Base-by-base conservation (phyloP, 176 grass and related monocot genomes). In the Eragrostis curvula region DNA sequence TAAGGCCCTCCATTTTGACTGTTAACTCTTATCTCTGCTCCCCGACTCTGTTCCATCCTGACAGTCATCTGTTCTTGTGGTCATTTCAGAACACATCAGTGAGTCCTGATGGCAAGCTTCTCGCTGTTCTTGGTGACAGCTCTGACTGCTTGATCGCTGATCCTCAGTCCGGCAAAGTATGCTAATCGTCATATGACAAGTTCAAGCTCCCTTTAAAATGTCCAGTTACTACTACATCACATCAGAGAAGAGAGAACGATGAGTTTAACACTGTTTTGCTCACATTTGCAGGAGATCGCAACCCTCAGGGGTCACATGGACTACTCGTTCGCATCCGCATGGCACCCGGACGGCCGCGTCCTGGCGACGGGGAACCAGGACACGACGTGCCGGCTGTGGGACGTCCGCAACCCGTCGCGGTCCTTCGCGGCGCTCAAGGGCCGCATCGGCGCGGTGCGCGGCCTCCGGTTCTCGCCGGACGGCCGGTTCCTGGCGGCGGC, bases 361-460 rank as follows among this genome's bases (percentile, higher is more conserved):
- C 70, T 94, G 3, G 91, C 86, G 21, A 91, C 94, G 1, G 91
- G 94, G 73, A 97, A 93, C 69, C 94, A 97, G 66, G 94, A 97
- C 79, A 91, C 79, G 2, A 97, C 91, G 7, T 97, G 91, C 81
- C 65, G 94, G 9, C 51, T 94, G 43, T 97, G 94, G 94, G 94
- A 97, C 61, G 59, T 76, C 9, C 92, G 94, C 69, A 93, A 94
- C 66, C 84, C 80, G 12, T 91, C 89, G 8, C 44, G 29, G 18
- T 81, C 91, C 25, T 29, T 97, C 0, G 89, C 84, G 0, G 87
- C 91, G 30, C 80, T 97, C 9, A 78, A 79, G 68, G 91, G 94
- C 20, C 72, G 83, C 68, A 93, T 97, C 11, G 79, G 89, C 47
- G 87, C 94, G 0, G 73, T 91, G 24, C 68, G 91, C 57, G 78